Conservation (phyloP, 148 eudicot species). For the Limonium bicolor region DNA sequence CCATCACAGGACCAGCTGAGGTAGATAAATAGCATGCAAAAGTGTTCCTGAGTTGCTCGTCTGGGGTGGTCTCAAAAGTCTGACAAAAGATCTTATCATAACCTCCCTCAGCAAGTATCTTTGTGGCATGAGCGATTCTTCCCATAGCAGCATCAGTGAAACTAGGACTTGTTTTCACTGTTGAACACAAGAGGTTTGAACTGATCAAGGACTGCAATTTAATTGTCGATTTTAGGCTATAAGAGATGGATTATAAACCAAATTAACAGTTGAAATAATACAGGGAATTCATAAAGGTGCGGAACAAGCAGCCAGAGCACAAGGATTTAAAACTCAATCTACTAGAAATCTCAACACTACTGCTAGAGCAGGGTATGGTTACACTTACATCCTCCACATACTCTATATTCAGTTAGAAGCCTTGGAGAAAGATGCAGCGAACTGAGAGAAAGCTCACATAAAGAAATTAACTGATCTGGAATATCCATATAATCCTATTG, state of each 20-base stretch:
- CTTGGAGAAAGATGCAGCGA: too few species aligned
- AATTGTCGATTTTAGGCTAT: too few species aligned
- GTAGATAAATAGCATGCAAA: slow-evolving; percentile 88
- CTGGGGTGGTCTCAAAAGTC: slow-evolving; percentile 85
- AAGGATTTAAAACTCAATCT: not conserved
- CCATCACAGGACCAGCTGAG: slow-evolving; percentile 97
- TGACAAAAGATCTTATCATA: slow-evolving; percentile 77
- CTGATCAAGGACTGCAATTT: too few species aligned
- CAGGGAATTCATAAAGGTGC: not conserved
- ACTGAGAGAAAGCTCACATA: too few species aligned
- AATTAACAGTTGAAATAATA: not conserved
- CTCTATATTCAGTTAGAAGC: too few species aligned
- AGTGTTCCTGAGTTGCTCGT: slow-evolving; percentile 57
- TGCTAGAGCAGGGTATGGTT: too few species aligned
- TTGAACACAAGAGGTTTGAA: not conserved
- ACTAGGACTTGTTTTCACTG: slow-evolving; percentile 91
- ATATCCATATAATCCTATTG: too few species aligned
- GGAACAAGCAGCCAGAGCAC: not conserved
- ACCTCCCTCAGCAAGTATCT: slow-evolving; percentile 93
- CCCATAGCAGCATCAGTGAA: slow-evolving; percentile 91
- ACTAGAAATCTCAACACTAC: not conserved
- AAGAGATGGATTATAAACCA: too few species aligned
- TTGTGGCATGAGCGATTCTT: slow-evolving; percentile 90
- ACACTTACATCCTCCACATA: too few species aligned
- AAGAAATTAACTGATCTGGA: too few species aligned